These are phyloP conservation scores for Xylariaceae sp. DNA, from an alignment of 2,329 filamentous ascomycete species.

Conservation along the genomic window DNA sequence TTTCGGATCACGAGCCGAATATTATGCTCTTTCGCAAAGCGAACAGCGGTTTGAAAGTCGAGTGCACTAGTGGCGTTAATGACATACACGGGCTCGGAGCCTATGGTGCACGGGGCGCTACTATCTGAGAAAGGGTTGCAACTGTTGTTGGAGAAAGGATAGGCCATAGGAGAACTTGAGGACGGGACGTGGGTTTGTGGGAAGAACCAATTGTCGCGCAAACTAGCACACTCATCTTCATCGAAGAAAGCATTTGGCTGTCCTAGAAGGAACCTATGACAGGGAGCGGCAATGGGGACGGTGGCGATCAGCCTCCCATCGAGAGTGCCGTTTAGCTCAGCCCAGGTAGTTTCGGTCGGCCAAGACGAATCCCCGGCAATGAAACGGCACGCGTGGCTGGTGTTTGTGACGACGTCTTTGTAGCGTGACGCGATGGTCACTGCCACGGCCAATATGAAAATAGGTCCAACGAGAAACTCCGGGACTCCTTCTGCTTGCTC, in stretches of 20 bases:
- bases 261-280: slow-evolving; percentile 34
- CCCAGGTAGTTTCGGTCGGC: slow-evolving; percentile 34
- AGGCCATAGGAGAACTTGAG: slow-evolving; percentile 19
- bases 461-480: too few species aligned
- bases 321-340: slow-evolving; percentile 42
- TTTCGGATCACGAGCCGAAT: slow-evolving; percentile 46
- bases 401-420: background rate
- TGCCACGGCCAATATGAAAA: too few species aligned
- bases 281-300: slow-evolving; percentile 41
- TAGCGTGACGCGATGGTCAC: too few species aligned
- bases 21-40: slow-evolving; percentile 36
- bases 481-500: too few species aligned
- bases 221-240: background rate
- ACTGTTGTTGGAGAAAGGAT: slow-evolving; percentile 25
- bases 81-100: slow-evolving; percentile 31
- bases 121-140: slow-evolving; percentile 32
- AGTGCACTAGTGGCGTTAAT: slow-evolving; percentile 27
- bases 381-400: background rate
- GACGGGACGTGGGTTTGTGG: slow-evolving; percentile 9
- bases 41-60: background rate
- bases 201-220: slow-evolving; percentile 14
- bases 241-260: background rate
- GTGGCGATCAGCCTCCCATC: slow-evolving; percentile 43
- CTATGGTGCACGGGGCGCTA: slow-evolving; percentile 37
- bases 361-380: background rate